phyloP scores from a whole-genome alignment of 2,329 filamentous ascomycete genomes.

The Diaporthe amygdali region DNA sequence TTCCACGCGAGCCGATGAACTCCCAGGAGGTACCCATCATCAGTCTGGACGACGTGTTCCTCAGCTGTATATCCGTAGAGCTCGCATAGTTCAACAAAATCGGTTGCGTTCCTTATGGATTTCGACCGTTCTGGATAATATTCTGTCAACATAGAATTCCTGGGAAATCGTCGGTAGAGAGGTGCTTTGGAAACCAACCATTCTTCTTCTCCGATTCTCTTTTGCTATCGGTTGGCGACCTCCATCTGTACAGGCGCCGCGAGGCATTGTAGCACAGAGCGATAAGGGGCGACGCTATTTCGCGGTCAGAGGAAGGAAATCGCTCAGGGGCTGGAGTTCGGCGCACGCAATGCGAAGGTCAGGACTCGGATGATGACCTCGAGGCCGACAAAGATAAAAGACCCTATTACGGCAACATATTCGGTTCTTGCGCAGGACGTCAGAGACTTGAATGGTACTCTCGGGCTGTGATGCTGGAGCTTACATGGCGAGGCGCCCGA shows the following conservation, averaged over 20 bases:
- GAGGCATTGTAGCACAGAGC: constrained; percentile 83
- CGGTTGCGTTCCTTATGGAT: constrained; percentile 83
- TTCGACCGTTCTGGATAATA: constrained; percentile 67
- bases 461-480: constrained; percentile 32
- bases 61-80: constrained; percentile 92
- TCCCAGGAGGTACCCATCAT: constrained; percentile 90
- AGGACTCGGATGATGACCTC: constrained; percentile 85
- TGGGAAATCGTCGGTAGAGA: constrained; percentile 44
- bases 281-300: constrained; percentile 76
- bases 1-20: constrained; percentile 86
- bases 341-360: constrained; percentile 84
- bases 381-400: constrained; percentile 80
- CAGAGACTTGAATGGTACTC: background rate
- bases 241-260: constrained; percentile 76
- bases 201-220: constrained; percentile 72
- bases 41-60: constrained; percentile 94
- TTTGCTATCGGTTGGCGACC: constrained; percentile 71
- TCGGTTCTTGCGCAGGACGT: constrained; percentile 63
- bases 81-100: constrained; percentile 93
- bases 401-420: constrained; percentile 85
- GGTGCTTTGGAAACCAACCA: constrained; percentile 55
- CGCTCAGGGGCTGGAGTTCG: constrained; percentile 6
- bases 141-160: constrained; percentile 33
- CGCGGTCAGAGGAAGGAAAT: constrained; percentile 22
- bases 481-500: constrained; percentile 58